A percentile compares a stretch with the other conserved stretches of the same genome.
Evolutionary conservation across 257 asterid species (phyloP).

Genomic region (Solanum corneliomulleri): DNA sequence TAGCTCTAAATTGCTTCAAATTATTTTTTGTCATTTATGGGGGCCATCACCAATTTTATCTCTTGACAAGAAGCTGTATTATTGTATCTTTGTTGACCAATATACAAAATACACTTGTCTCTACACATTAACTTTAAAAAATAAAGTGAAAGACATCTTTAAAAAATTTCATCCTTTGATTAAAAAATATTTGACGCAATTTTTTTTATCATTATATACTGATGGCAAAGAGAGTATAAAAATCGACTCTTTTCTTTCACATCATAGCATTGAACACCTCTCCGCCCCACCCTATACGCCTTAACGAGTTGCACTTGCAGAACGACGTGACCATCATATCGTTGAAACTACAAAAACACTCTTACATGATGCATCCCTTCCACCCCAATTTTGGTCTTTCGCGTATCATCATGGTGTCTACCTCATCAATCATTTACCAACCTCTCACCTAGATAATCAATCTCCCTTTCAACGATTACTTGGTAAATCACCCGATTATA

Average conservation of each 20-base stretch:
- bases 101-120: background rate
- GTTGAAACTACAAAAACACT: background rate
- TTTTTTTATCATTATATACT: background rate
- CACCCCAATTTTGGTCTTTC: background rate
- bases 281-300: background rate
- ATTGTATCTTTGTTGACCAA: background rate
- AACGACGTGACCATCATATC: too few species aligned
- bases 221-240: background rate
- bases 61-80: background rate
- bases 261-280: background rate
- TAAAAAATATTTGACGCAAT: background rate
- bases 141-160: background rate
- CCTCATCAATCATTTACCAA: background rate
- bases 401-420: background rate
- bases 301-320: too few species aligned
- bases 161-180: background rate
- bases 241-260: background rate
- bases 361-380: background rate
- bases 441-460: background rate
- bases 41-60: background rate
- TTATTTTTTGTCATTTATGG: background rate
- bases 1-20: background rate
- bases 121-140: background rate
- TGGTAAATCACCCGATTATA: background rate
- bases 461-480: background rate